Conservation (phyloP, 2,329 filamentous ascomycete species). For the Mycosphaerella arachidis region DNA sequence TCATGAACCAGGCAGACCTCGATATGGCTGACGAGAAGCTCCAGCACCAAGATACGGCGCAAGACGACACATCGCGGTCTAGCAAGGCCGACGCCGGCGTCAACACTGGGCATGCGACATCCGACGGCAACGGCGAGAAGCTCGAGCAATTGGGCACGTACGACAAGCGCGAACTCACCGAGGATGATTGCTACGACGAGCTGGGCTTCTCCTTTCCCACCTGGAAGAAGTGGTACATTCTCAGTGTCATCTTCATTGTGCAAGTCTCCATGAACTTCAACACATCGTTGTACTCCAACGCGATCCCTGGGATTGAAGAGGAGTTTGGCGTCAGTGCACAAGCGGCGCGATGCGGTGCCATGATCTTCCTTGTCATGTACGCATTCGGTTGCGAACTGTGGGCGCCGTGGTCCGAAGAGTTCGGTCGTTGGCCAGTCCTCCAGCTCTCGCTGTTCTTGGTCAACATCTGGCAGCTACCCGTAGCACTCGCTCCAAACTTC, state of each 20-base stretch:
- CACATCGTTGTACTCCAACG: slow-evolving; percentile 53
- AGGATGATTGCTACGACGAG: slow-evolving; percentile 32
- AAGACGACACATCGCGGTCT: slow-evolving; percentile 13
- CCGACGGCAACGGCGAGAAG: slow-evolving; percentile 18
- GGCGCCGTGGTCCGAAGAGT: slow-evolving; percentile 51
- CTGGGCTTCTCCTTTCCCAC: slow-evolving; percentile 45
- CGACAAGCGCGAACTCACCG: slow-evolving; percentile 42
- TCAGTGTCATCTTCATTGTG: slow-evolving; percentile 49
- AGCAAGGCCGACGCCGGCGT: slow-evolving; percentile 16
- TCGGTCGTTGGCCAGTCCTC: slow-evolving; percentile 49
- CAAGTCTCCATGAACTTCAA: slow-evolving; percentile 58
- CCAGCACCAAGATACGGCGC: slow-evolving; percentile 12
- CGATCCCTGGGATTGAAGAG: slow-evolving; percentile 42
- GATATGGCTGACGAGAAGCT: slow-evolving; percentile 28
- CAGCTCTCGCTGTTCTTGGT: slow-evolving; percentile 50
- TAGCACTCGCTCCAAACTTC: slow-evolving; percentile 44
- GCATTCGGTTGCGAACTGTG: slow-evolving; percentile 50
- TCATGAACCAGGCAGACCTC: slow-evolving; percentile 27
- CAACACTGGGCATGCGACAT: not conserved
- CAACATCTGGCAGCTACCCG: slow-evolving; percentile 52
- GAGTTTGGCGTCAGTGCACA: slow-evolving; percentile 46
- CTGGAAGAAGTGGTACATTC: slow-evolving; percentile 50
- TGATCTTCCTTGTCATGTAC: slow-evolving; percentile 50
- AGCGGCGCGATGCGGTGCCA: slow-evolving; percentile 46
- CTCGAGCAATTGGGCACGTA: slow-evolving; percentile 32